Conservation (phyloP, 805 yeast species). For the Kurtzmaniella cleridarum region DNA sequence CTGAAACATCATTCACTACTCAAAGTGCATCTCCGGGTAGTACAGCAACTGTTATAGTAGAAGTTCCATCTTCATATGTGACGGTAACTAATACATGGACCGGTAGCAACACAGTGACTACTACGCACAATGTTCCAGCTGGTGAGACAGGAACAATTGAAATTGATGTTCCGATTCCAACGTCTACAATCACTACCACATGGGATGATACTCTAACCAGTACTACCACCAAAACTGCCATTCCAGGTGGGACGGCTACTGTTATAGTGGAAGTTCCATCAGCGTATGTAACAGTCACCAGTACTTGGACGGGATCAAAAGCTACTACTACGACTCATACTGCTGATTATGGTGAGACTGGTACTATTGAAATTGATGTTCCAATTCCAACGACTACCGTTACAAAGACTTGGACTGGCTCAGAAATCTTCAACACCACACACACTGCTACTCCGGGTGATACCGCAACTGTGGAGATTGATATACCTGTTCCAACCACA, state of each 20-base stretch:
- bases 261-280: conserved; percentile 11
- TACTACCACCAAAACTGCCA: conserved; percentile 3
- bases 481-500: conserved; percentile 1
- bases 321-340: too few species aligned
- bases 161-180: conserved; percentile 8
- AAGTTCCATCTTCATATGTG: neutral
- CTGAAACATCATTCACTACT: conserved; percentile 6
- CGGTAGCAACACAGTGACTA: neutral
- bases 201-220: conserved; percentile 4
- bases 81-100: neutral
- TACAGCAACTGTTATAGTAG: neutral
- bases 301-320: conserved; percentile 6
- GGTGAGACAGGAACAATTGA: conserved; percentile 10
- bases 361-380: neutral
- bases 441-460: conserved; percentile 2
- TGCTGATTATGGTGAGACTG: too few species aligned
- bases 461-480: neutral
- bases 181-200: conserved; percentile 9
- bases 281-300: conserved; percentile 5
- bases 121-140: conserved; percentile 6
- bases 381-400: conserved; percentile 7
- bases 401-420: conserved; percentile 5
- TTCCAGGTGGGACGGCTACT: conserved; percentile 9
- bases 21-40: conserved; percentile 3
- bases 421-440: conserved; percentile 1